Percentiles rank a stretch among this genome's conserved stretches.
Evolutionary conservation across 495 filamentous ascomycete genomes (phyloP).

Genomic region (Bacidia rubella): DNA sequence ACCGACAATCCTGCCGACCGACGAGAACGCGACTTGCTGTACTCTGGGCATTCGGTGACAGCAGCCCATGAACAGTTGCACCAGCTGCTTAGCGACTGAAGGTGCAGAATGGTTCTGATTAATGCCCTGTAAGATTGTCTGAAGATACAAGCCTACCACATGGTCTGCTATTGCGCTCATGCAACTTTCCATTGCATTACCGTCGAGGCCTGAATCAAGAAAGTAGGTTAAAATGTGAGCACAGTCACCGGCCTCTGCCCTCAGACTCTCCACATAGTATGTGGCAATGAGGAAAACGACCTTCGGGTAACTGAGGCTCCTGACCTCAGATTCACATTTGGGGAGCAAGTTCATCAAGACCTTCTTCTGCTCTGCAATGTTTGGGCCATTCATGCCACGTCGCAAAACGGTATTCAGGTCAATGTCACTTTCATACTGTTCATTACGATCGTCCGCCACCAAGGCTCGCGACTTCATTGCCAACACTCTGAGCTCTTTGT

Average conservation of each 20-base stretch:
- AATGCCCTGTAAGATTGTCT: slow-evolving; percentile 55
- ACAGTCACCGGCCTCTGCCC: slow-evolving; percentile 72
- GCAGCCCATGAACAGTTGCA: slow-evolving; percentile 68
- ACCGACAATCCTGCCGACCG: slow-evolving; percentile 70
- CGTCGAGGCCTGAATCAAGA: slow-evolving; percentile 72
- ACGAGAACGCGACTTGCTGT: slow-evolving; percentile 66
- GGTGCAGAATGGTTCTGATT: slow-evolving; percentile 64
- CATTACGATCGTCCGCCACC: slow-evolving; percentile 68
- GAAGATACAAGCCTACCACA: slow-evolving; percentile 61
- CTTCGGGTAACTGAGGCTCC: slow-evolving; percentile 66
- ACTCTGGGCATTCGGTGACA: slow-evolving; percentile 85
- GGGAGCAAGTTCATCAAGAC: slow-evolving; percentile 59
- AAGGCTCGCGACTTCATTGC: slow-evolving; percentile 76
- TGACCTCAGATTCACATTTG: slow-evolving; percentile 60
- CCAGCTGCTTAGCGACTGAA: slow-evolving; percentile 76
- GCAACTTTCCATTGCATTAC: slow-evolving; percentile 62
- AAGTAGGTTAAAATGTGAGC: slow-evolving; percentile 83
- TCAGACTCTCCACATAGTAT: slow-evolving; percentile 69
- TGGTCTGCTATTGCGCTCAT: slow-evolving; percentile 73
- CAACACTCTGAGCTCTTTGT: slow-evolving; percentile 62
- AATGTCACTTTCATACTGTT: slow-evolving; percentile 85
- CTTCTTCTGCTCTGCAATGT: slow-evolving; percentile 66
- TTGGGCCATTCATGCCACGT: slow-evolving; percentile 63
- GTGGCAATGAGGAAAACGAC: slow-evolving; percentile 84
- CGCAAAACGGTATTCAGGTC: slow-evolving; percentile 86